Evolutionary conservation across 768 basidiomycete species (phyloP).

Genomic region (Phanerochaete sordida): DNA sequence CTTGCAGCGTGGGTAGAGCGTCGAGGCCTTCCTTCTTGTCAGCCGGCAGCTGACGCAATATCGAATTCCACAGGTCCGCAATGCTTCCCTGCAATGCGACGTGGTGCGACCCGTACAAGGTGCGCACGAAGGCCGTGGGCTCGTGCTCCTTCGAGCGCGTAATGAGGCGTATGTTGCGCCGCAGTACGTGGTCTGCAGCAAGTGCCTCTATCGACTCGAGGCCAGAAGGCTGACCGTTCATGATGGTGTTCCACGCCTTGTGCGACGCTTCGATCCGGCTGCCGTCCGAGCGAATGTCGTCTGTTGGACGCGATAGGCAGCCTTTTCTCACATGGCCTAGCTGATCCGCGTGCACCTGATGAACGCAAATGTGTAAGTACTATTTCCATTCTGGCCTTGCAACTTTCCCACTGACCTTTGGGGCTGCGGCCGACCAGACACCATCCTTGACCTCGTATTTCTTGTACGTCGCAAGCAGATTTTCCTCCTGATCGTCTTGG

Average conservation of each 20-base stretch:
- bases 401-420: slow-evolving; percentile 15
- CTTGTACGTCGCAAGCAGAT: neutral
- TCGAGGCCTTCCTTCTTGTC: neutral
- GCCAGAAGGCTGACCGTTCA: slow-evolving; percentile 19
- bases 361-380: too few species aligned
- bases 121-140: slow-evolving; percentile 1
- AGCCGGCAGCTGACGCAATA: neutral
- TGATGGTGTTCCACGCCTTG: slow-evolving; percentile 26
- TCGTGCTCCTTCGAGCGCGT: neutral
- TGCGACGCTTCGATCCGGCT: slow-evolving; percentile 27
- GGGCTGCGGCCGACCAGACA: slow-evolving; percentile 13
- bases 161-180: slow-evolving; percentile 18
- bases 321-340: slow-evolving; percentile 25
- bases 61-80: slow-evolving; percentile 15
- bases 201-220: slow-evolving; percentile 16
- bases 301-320: slow-evolving; percentile 17
- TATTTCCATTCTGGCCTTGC: too few species aligned
- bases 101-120: slow-evolving; percentile 23
- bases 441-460: neutral
- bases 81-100: slow-evolving; percentile 17
- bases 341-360: slow-evolving; percentile 23
- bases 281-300: slow-evolving; percentile 23
- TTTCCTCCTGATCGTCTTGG: neutral
- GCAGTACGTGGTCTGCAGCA: slow-evolving; percentile 19
- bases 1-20: neutral